phyloP scores from a whole-genome alignment of 1,284 basidiomycete species.

The Microbotryum intermedium region DNA sequence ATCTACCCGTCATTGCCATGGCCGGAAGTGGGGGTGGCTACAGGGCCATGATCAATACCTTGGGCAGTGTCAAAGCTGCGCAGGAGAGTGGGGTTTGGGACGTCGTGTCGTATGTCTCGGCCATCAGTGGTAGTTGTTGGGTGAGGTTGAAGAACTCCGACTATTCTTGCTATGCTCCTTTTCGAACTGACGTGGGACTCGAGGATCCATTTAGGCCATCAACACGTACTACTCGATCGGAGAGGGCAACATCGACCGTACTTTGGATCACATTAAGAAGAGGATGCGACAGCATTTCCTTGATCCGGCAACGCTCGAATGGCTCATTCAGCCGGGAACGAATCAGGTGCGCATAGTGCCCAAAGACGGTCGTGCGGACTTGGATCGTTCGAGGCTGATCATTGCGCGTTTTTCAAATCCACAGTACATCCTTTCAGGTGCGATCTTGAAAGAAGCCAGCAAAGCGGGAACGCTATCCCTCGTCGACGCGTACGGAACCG shows the following conservation, averaged over 20 bases:
- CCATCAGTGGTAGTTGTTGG: constrained; percentile 38
- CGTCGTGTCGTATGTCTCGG: constrained; percentile 41
- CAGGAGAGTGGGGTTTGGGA: constrained; percentile 39
- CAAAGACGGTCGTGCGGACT: constrained; percentile 36
- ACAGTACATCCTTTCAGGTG: constrained; percentile 37
- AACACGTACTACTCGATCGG: constrained; percentile 43
- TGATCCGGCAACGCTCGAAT: constrained; percentile 40
- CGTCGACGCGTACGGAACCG: constrained; percentile 43
- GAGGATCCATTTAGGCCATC: constrained; percentile 43
- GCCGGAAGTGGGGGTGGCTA: constrained; percentile 44
- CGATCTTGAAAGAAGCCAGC: constrained; percentile 41
- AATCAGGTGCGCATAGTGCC: constrained; percentile 40
- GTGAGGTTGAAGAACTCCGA: background rate
- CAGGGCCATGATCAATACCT: constrained; percentile 43
- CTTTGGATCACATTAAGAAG: constrained; percentile 37
- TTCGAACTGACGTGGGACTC: background rate
- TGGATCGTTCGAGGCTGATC: background rate
- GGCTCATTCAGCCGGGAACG: constrained; percentile 40
- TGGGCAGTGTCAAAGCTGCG: constrained; percentile 40
- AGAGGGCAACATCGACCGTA: constrained; percentile 32
- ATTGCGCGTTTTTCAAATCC: background rate
- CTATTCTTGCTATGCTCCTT: background rate
- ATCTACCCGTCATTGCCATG: constrained; percentile 44
- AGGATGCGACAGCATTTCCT: constrained; percentile 42
- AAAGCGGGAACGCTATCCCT: constrained; percentile 38